Evolutionary conservation across 306 rosid species (phyloP).

Genomic region (Trifolium repens): DNA sequence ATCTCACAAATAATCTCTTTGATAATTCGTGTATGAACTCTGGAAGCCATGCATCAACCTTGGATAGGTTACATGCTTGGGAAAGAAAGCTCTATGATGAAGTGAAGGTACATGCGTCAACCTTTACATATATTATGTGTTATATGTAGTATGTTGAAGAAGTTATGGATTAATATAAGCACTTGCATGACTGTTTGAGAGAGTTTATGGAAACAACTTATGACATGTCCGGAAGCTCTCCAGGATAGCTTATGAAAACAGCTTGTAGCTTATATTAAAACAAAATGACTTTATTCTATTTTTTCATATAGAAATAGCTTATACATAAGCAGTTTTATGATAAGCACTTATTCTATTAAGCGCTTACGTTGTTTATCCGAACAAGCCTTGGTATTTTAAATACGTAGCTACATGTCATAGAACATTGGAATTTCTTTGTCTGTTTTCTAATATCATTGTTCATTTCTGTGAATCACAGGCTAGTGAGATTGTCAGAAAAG

Average conservation of each 20-base stretch:
- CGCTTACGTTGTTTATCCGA: neutral
- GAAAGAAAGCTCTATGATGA: slow-evolving; percentile 97
- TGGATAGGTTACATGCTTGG: slow-evolving; percentile 97
- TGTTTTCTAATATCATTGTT: slow-evolving; percentile 9
- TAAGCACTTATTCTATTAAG: neutral
- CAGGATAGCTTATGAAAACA: neutral
- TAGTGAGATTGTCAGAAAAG: slow-evolving; percentile 78
- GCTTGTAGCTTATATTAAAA: too few species aligned
- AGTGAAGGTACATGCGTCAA: slow-evolving; percentile 73
- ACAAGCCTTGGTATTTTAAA: neutral
- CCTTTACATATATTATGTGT: slow-evolving; percentile 18
- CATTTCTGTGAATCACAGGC: slow-evolving; percentile 59
- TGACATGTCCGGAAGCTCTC: neutral
- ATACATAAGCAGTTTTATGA: neutral
- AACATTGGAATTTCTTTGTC: slow-evolving; percentile 7
- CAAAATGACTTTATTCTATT: neutral
- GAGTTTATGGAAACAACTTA: neutral
- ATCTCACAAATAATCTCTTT: slow-evolving; percentile 58
- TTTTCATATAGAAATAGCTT: neutral
- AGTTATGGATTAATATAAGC: neutral
- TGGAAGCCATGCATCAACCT: slow-evolving; percentile 95
- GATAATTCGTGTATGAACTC: slow-evolving; percentile 81
- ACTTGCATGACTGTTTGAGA: neutral
- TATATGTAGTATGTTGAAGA: slow-evolving; percentile 34
- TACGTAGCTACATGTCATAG: neutral